Base-by-base conservation (phyloP, 1,139 yeast species). In the Yamadazyma sp. region DNA sequence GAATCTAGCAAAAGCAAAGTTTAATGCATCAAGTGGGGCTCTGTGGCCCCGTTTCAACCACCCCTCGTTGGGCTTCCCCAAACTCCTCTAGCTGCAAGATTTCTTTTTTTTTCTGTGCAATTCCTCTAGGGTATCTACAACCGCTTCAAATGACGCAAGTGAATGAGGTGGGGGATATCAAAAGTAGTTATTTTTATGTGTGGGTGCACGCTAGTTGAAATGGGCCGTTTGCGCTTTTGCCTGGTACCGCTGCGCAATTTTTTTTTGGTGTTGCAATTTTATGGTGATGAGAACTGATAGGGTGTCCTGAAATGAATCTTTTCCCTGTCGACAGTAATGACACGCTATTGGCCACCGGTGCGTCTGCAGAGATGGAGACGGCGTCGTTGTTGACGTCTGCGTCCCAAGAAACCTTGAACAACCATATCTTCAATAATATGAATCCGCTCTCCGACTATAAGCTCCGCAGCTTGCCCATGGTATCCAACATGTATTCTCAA, bases 401-500 rank as follows among this genome's bases (percentile, higher is more conserved):
- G 11, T 62, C 69, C 2, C 64, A 58, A 5, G 68, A 64, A 26
- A 68, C 74, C 0, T 43, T 64, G 17, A 48, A 54, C 16, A 58
- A 56, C 17, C 45, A 49, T 4, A 46, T 68, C 4, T 63, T 69
- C 43, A 55, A 56, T 20, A 48, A 49, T 7, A 50, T 54, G 1
- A 39, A 58, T 3, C 43, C 43, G 6, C 14, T 42, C 15, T 40
- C 54, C 16, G 39, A 47, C 3, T 67, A 54, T 44, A 38, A 40
- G 5, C 41, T 57, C 12, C 48, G 59, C 34, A 58, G 56, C 30
- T 49, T 63, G 17, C 69, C 69, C 5, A 50, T 68, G 4, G 58
- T 60, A 6, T 59, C 64, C 12, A 50, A 58, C 5, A 51, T 56
- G 34, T 50, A 66, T 29, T 64, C 59, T 22, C 56, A 59, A 25